These are phyloP conservation scores for Ophiostoma quercus DNA, from an alignment of 2,329 filamentous ascomycete genomes.

Conservation along the genomic window DNA sequence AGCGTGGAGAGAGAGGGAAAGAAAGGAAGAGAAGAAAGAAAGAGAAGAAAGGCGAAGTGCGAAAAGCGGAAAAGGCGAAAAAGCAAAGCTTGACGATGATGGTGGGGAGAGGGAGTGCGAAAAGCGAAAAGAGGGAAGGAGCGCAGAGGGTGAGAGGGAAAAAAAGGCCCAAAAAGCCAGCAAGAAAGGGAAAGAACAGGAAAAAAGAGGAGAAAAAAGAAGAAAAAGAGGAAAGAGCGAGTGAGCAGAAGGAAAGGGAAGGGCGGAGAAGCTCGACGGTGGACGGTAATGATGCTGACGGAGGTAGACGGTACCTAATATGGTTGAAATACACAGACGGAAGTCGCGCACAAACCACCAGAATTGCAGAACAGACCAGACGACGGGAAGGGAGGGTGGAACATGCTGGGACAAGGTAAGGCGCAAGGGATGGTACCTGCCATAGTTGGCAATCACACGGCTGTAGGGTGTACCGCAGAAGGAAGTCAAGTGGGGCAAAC, in stretches of 20 bases:
- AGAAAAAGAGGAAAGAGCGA: conserved; percentile 15
- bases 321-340: not conserved
- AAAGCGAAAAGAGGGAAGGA: not conserved
- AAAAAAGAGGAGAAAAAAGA: conserved; percentile 8
- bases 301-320: not conserved
- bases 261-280: conserved; percentile 18
- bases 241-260: conserved; percentile 18
- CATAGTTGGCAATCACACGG: not conserved
- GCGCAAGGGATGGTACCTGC: conserved; percentile 6
- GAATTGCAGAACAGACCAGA: not conserved
- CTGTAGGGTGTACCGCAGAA: not conserved
- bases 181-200: conserved; percentile 21
- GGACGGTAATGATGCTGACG: not conserved
- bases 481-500: not conserved
- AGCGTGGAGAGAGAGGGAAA: not conserved
- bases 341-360: conserved; percentile 5
- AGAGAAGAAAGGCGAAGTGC: not conserved
- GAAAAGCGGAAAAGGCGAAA: not conserved
- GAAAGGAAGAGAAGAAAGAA: not conserved
- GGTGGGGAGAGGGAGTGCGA: conserved; percentile 5
- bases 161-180: conserved; percentile 11
- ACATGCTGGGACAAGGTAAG: conserved; percentile 1
- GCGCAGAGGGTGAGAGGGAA: not conserved
- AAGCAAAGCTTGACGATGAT: conserved; percentile 16
- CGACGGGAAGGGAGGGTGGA: conserved; percentile 8